Evolutionary conservation across 352 stramenopile genomes (phyloP), one percentile per base, ranked within the genome.

Genomic region (Globisporangium spiculum): DNA sequence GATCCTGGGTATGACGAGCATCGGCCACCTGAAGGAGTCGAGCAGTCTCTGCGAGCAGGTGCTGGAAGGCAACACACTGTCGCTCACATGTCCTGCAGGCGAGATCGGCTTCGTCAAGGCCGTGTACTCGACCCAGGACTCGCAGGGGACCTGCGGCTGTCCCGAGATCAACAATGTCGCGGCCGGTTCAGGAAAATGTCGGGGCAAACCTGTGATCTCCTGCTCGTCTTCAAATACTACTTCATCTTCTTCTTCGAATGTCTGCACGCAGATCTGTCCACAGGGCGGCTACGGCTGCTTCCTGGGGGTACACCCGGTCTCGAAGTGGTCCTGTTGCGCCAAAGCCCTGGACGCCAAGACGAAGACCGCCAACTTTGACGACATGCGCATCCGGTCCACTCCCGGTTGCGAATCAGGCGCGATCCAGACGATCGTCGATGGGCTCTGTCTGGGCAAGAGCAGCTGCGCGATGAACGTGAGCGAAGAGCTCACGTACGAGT

Each of bases 21-120:
- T 95, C 65, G 87, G 87, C 0, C 86, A 93, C 69, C 71, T 95
- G n/a, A 77, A 71, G 7, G 80, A 93, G 48, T 81, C 84, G 9
- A 89, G 74, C 41, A 92, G 75, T 69, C 67, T 83, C 34, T 95
- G 87, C 57, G 83, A 90, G 59, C 87, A 95, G 60, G 82, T 84
- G 32, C 14, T 80, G 1, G 60, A 76, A 2, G 86, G 83, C 53
- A 72, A 76, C 0, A 64, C 74, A 52, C 65, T 95, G 9, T 87
- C 81, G 22, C 72, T 95, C 12, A 73, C 81, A 18, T 95, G 87
- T 59, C 73, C 84, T 1, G 79, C 85, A 0, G 85, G 87, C 52
- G 81, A 91, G 54, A 89, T 95, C 16, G 86, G 83, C 4, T 91
- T 90, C 65, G 64, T 95, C 26, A 90, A 93, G 73, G 84, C 85